Base-by-base conservation (phyloP, 1,139 yeast genomes). In the Debaryomycetaceae sp. region DNA sequence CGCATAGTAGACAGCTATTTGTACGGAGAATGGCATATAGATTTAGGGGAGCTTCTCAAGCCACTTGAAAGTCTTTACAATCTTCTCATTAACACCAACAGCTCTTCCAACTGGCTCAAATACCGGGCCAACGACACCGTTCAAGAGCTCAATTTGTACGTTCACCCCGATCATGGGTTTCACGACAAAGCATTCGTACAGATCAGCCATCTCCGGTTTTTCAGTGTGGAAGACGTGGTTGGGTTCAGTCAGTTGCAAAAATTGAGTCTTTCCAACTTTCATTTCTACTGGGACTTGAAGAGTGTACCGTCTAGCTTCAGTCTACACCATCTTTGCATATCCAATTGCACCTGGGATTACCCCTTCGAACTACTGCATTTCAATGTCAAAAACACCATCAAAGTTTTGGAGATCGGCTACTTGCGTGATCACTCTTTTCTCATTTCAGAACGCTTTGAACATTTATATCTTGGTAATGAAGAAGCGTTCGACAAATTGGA, bases 321-420 rank as follows among this genome's bases (percentile, higher is more conserved):
- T 19, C 19, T 47, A 14, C 18, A 29, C 14, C 22, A 36, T 8
- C 31, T 70, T 13, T 34, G 47, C 3, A 49, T 72, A 5, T 43
- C 50, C 7, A 61, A 70, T 47, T 72, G 77, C 50, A 60, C 70
- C 1, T 72, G 77, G 77, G 73, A 66, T 38, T 71, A 67, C 37
- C 77, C 77, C 1, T 72, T 71, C 43, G 49, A 59, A 7, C 46
- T 68, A 9, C 46, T 59, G 4, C 61, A 59, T 36, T 70, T 72
- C 50, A 69, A 69, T 41, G 44, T 41, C 6, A 45, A 49, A 35
- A 52, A 59, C 34, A 42, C 55, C 5, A 50, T 69, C 24, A 43
- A 48, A 4, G 44, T 35, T 4, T 51, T 70, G 16, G 43, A 46
- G n/a, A 43, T 71, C n/a, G 46, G 45, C 5, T 69, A 65, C 45